phyloP scores from a whole-genome alignment of 2,329 filamentous ascomycete species.

The Botryotinia calthae region DNA sequence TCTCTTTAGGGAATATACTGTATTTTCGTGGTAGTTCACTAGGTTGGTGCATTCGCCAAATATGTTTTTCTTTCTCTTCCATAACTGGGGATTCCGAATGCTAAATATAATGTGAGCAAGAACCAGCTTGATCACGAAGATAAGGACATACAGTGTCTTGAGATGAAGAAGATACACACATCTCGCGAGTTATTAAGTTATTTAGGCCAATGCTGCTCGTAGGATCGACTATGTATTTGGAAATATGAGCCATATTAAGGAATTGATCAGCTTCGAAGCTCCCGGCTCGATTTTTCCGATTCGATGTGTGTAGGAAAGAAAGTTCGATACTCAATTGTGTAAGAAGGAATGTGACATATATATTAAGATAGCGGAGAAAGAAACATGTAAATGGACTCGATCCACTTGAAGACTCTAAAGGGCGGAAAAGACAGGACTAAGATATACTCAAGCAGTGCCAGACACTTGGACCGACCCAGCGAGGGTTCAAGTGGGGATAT shows the following conservation, averaged over 20 bases:
- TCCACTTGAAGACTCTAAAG: slow-evolving; percentile 23
- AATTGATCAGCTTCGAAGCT: slow-evolving; percentile 24
- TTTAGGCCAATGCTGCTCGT: slow-evolving; percentile 17
- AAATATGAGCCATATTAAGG: slow-evolving; percentile 21
- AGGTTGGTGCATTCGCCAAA: slow-evolving; percentile 59
- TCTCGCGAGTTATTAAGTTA: slow-evolving; percentile 34
- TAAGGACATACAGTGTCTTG: slow-evolving; percentile 37
- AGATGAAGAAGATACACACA: slow-evolving; percentile 40
- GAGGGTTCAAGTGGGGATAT: slow-evolving; percentile 24
- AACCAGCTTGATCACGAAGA: slow-evolving; percentile 2
- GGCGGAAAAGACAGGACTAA: slow-evolving; percentile 23
- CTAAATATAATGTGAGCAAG: slow-evolving; percentile 30
- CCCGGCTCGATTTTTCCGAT: slow-evolving; percentile 27
- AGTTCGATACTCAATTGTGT: slow-evolving; percentile 8
- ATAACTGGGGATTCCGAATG: slow-evolving; percentile 21
- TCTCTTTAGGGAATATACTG: slow-evolving; percentile 57
- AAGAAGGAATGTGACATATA: slow-evolving; percentile 17
- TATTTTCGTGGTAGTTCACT: slow-evolving; percentile 52
- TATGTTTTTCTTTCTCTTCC: slow-evolving; percentile 48
- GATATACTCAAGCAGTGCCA: slow-evolving; percentile 29
- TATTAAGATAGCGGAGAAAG: slow-evolving; percentile 19
- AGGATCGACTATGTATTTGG: slow-evolving; percentile 11
- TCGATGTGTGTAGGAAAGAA: slow-evolving; percentile 19
- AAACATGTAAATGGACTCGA: slow-evolving; percentile 26
- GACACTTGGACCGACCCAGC: slow-evolving; percentile 29